Conservation (phyloP, 208 protist genomes). For the Vickermania ingenoplastis region DNA sequence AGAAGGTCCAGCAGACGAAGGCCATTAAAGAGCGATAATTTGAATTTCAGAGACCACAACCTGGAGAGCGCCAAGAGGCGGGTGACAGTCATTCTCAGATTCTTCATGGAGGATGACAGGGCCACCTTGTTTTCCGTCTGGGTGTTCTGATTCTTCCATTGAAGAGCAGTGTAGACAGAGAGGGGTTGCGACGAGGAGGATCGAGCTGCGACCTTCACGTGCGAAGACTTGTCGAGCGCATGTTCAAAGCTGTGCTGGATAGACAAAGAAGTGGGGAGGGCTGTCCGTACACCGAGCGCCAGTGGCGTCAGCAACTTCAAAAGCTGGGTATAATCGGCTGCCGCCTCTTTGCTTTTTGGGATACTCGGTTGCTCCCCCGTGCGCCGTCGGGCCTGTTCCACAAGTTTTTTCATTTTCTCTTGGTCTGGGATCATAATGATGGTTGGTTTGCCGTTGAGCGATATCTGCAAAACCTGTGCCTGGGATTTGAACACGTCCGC, state of each 20-base stretch:
- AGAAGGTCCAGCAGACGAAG: conserved; percentile 37
- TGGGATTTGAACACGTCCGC: conserved; percentile 9
- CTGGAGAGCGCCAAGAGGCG: conserved; percentile 32
- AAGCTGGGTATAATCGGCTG: too few relatives aligned
- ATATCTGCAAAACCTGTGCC: conserved; percentile 30
- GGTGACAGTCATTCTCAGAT: conserved; percentile 30
- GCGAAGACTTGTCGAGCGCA: background rate
- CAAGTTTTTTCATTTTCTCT: conserved; percentile 38
- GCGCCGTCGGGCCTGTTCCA: conserved; percentile 22
- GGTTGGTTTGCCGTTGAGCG: conserved; percentile 39
- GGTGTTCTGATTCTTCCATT: background rate
- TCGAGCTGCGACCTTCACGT: background rate
- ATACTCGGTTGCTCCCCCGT: too few relatives aligned
- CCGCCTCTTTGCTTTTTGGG: too few relatives aligned
- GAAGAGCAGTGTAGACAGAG: background rate
- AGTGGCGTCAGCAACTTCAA: background rate
- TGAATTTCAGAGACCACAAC: conserved; percentile 48
- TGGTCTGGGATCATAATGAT: conserved; percentile 44
- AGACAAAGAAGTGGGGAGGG: background rate
- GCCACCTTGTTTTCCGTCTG: conserved; percentile 14
- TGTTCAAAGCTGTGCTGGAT: background rate
- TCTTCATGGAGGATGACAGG: conserved; percentile 23
- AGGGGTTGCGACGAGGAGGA: background rate
- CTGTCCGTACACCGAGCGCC: conserved; percentile 1
- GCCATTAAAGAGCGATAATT: conserved; percentile 32